These are phyloP conservation scores for Entomortierella beljakovae DNA, from an alignment of 192 early-diverging fungal genomes.

Conservation along the genomic window DNA sequence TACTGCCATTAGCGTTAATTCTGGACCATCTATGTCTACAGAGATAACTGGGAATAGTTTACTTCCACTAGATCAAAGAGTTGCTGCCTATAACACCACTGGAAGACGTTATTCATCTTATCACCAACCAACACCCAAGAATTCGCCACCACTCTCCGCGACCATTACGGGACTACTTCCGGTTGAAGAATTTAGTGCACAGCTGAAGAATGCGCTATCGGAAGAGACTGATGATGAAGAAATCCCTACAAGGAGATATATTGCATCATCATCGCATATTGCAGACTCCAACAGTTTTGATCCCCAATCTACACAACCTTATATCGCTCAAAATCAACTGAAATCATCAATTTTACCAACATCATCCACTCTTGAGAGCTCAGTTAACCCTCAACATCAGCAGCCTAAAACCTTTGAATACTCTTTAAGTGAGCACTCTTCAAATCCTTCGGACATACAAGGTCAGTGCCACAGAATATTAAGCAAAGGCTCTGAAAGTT, in stretches of 20 bases:
- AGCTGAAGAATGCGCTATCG: constrained; percentile 21
- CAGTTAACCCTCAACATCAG: neutral
- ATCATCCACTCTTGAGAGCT: neutral
- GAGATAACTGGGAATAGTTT: constrained; percentile 23
- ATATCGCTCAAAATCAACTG: neutral
- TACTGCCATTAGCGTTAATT: constrained; percentile 11
- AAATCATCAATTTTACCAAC: neutral
- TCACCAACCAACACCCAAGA: constrained; percentile 53
- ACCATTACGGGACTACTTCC: constrained; percentile 19
- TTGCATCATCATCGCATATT: constrained; percentile 36
- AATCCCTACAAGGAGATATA: constrained; percentile 28
- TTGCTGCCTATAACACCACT: constrained; percentile 14
- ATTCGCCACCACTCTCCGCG: constrained; percentile 49
- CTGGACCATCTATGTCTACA: constrained; percentile 10
- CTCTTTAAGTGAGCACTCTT: neutral
- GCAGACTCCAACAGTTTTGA: constrained; percentile 36
- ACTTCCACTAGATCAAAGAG: constrained; percentile 26
- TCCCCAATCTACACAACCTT: constrained; percentile 25
- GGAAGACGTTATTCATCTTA: constrained; percentile 49
- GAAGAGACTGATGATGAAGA: constrained; percentile 53
- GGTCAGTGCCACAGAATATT: too few relatives aligned
- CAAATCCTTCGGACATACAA: neutral
- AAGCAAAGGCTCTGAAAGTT: neutral
- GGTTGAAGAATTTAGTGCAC: constrained; percentile 30
- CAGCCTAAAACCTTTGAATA: neutral